These are phyloP conservation scores for Penicillium sp. DNA, from an alignment of 2,329 filamentous ascomycete genomes.

Conservation along the genomic window DNA sequence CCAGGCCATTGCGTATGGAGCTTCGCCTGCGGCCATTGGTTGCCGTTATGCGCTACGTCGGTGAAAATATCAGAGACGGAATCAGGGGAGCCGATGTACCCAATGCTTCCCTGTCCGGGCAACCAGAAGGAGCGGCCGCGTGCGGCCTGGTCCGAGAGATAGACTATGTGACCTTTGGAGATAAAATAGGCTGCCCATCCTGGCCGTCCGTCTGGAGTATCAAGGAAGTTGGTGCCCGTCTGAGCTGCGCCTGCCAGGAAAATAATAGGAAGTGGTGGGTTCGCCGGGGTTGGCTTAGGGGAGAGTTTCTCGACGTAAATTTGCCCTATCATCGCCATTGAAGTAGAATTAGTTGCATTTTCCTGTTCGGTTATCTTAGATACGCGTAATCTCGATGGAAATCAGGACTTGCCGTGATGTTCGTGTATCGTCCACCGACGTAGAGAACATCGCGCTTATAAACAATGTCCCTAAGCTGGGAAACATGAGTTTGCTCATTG, in stretches of 20 bases:
- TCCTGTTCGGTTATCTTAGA: not conserved
- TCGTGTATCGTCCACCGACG: constrained; percentile 3
- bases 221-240: constrained; percentile 4
- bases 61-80: constrained; percentile 2
- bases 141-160: constrained; percentile 4
- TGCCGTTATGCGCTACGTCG: constrained; percentile 7
- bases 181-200: constrained; percentile 4
- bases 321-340: not conserved
- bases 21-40: constrained; percentile 35
- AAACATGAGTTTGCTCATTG: constrained; percentile 1
- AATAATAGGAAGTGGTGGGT: constrained; percentile 3
- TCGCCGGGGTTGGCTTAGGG: not conserved
- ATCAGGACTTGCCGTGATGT: constrained; percentile 1
- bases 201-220: constrained; percentile 5
- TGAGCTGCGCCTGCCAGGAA: constrained; percentile 2
- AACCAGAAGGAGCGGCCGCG: constrained; percentile 2
- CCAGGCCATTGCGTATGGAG: constrained; percentile 44
- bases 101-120: constrained; percentile 1
- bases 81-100: not conserved
- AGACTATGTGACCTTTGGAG: constrained; percentile 4
- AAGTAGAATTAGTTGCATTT: not conserved
- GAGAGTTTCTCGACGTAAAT: constrained; percentile 6
- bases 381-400: not conserved
- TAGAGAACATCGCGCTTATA: constrained; percentile 2
- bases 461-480: constrained; percentile 2